These are phyloP conservation scores for Linderina pennispora DNA, from an alignment of 192 early-diverging fungal species.

Conservation along the genomic window DNA sequence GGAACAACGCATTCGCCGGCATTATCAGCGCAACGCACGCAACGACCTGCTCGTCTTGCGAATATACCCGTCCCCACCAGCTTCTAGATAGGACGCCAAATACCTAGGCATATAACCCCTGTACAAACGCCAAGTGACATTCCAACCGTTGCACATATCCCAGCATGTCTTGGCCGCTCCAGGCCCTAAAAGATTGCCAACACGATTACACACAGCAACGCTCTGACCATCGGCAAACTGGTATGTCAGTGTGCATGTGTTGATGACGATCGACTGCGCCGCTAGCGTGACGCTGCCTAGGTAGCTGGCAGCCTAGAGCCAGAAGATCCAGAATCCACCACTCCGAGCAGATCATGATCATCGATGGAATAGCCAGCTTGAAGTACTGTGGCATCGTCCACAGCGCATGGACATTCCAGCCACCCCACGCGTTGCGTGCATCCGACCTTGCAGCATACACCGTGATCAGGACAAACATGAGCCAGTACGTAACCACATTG, in stretches of 20 bases:
- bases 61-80: constrained; percentile 51
- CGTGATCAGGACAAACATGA: constrained; percentile 58
- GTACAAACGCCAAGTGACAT: constrained; percentile 48
- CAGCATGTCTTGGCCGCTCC: constrained; percentile 47
- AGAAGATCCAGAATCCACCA: constrained; percentile 53
- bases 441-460: constrained; percentile 55
- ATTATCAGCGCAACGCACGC: not conserved
- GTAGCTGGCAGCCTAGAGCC: constrained; percentile 48
- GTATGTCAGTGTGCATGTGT: constrained; percentile 59
- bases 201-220: constrained; percentile 69
- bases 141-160: constrained; percentile 48
- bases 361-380: constrained; percentile 65
- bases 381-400: constrained; percentile 48
- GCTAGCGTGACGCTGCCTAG: constrained; percentile 53
- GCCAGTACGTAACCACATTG: constrained; percentile 67
- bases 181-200: constrained; percentile 68
- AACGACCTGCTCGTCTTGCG: not conserved
- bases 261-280: constrained; percentile 57
- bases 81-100: not conserved
- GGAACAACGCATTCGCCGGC: constrained; percentile 1
- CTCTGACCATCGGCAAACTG: constrained; percentile 72
- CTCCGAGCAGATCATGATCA: constrained; percentile 69
- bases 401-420: constrained; percentile 49
- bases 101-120: not conserved
- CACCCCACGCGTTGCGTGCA: constrained; percentile 62